Conservation (phyloP, 2,329 filamentous ascomycete genomes). For the Colletotrichum scovillei region DNA sequence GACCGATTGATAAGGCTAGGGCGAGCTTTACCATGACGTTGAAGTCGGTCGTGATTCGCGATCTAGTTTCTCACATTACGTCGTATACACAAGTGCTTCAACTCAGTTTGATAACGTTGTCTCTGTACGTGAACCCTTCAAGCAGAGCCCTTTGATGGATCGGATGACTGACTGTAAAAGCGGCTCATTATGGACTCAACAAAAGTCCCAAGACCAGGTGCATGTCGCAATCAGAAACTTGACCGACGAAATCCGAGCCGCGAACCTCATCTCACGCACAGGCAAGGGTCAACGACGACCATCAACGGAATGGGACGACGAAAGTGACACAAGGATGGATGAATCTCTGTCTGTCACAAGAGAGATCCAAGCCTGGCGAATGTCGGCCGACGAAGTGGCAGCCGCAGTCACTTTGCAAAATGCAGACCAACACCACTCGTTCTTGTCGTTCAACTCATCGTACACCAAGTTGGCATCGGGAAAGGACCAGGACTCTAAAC, state of each 20-base stretch:
- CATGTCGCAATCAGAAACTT: conserved; percentile 41
- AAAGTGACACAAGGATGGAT: conserved; percentile 22
- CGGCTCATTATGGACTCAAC: conserved; percentile 39
- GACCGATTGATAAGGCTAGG: conserved; percentile 36
- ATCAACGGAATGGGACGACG: conserved; percentile 30
- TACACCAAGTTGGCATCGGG: not conserved
- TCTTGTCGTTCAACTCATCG: conserved; percentile 3
- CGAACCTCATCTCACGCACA: conserved; percentile 32
- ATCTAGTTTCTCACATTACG: conserved; percentile 39
- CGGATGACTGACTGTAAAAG: conserved; percentile 10
- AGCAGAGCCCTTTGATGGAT: too few relatives aligned
- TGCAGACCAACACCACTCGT: conserved; percentile 6
- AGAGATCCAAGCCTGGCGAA: conserved; percentile 41
- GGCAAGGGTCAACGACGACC: not conserved
- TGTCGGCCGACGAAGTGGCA: conserved; percentile 42
- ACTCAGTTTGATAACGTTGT: conserved; percentile 42
- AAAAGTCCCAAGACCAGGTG: conserved; percentile 42
- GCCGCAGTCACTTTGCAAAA: conserved; percentile 39
- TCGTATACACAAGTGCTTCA: conserved; percentile 42
- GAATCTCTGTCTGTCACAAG: conserved; percentile 32
- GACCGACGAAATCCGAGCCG: conserved; percentile 38
- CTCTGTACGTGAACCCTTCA: conserved; percentile 32
- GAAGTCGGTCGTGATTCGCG: conserved; percentile 39
- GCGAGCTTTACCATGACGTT: conserved; percentile 38
- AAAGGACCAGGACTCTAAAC: not conserved